Evolutionary conservation across 371 early-diverging fungal genomes (phyloP).

Genomic region (Amoeboradix gromovi): DNA sequence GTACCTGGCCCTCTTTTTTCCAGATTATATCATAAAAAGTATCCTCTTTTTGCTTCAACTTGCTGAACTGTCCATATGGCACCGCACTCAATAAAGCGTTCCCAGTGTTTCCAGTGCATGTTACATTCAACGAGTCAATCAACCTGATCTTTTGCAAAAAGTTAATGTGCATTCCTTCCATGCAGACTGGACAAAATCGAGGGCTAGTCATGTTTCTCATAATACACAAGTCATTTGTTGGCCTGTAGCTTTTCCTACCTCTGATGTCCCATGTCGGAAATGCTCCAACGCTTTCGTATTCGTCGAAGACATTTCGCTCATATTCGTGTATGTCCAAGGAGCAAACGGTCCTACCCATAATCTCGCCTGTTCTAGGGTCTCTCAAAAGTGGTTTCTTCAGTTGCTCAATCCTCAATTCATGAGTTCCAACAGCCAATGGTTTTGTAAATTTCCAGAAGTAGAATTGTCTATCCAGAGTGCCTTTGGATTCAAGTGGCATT

Average conservation of each 20-base stretch:
- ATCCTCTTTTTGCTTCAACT: no score
- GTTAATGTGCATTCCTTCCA: conserved; percentile 25
- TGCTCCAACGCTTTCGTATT: conserved; percentile 13
- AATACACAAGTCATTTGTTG: conserved; percentile 22
- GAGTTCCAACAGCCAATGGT: conserved; percentile 13
- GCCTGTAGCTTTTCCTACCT: conserved; percentile 15
- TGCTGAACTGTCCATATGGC: no score
- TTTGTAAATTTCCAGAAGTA: conserved; percentile 10
- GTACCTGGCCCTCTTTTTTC: no score
- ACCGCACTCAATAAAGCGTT: no score
- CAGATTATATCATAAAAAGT: no score
- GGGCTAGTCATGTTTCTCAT: conserved; percentile 26
- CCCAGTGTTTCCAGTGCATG: no score
- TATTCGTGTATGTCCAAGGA: no score
- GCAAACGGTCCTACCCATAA: no score
- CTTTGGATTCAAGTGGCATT: conserved; percentile 16
- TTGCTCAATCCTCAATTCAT: conserved; percentile 11
- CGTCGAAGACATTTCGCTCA: conserved; percentile 3
- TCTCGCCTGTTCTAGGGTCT: no score
- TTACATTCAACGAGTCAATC: conserved; percentile 15
- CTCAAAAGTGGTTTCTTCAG: conserved; percentile 6
- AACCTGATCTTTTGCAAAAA: conserved; percentile 15
- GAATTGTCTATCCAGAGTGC: conserved; percentile 19
- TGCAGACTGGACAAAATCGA: conserved; percentile 20
- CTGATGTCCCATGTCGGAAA: conserved; percentile 16